Evolutionary conservation across 2,329 filamentous ascomycete species (phyloP), one percentile per base, ranked within the genome.

Genomic region (Aspergillus versicolor): DNA sequence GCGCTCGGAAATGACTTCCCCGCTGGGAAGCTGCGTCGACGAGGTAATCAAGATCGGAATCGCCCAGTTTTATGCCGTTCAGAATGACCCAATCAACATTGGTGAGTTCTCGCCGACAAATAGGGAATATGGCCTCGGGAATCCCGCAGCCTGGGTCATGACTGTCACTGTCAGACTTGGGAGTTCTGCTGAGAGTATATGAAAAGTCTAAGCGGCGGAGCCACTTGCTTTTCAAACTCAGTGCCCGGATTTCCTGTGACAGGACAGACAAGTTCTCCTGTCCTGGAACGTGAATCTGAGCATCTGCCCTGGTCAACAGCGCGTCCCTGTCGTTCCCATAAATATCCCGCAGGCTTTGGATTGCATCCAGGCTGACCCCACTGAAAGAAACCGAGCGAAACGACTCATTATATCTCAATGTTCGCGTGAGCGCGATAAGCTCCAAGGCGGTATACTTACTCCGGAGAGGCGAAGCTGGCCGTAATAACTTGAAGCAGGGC

Each of bases 21-120:
- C 82, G 79, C 59, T 88, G 85, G 1, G 87, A 86, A 9, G 87
- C 84, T n/a, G 87, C 86, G 61, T 86, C 86, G 44, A 89, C 84
- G 45, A 88, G 66, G 64, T 77, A 80, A 61, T 90, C 88, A 52
- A 90, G 75, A 71, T 90, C 88, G 0, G 85, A 84, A 53, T 90
- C 88, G 41, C 85, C 86, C n/a, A 90, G 80, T 58, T 84, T 81
- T 59, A 90, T 87, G 12, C 86, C 86, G 59, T 85, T 89, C 57
- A 90, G 73, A 21, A 84, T 80, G 52, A 90, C 82, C 87, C 88
- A 90, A 67, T 88, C 85, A 17, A 90, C 84, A 64, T 86, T 88
- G 0, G 88, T 90, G 22, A 86, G 79, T 63, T 88, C 83, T 59
- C 84, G 82, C 61, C 84, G 84, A 71, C 86, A 89, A 5, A 90